Evolutionary conservation across 2,329 filamentous ascomycete genomes (phyloP), one percentile per base, ranked within the genome.

Genomic region (Domatiomyces globalis): DNA sequence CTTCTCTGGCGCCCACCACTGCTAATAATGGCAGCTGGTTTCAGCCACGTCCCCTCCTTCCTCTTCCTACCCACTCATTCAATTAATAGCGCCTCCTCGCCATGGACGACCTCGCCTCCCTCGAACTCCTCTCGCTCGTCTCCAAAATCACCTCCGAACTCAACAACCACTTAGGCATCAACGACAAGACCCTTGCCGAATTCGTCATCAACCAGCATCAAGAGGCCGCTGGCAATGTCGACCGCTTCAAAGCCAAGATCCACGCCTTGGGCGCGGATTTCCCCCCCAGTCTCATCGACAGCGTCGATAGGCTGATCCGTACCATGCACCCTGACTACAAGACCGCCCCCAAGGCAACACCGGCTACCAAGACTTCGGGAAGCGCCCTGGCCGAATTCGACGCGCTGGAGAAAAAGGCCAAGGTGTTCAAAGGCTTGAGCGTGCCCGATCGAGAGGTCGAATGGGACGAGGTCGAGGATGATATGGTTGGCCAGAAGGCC

Each of bases 141-240:
- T 92, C 87, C 48, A 95, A 90, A 68, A 87, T 98, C 61, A 88
- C 88, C 12, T 90, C 85, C 17, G 92, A 98, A 69, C 76, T 98
- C 49, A 84, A 94, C 62, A 98, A 98, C 64, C 87, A 98, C 69
- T 71, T 96, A 54, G 87, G 89, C 51, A 81, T 95, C 61, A 85
- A 79, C 65, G 89, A 98, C 70, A 95, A 94, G 69, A 95, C 87
- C 4, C 80, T 98, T 22, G 89, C 92, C 60, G 92, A 98, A 69
- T 98, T 95, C 65, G 81, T 98, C 62, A 95, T 98, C 64, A 85
- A 85, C 55, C 85, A 95, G 65, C 87, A 94, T 62, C 33, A 39
- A 15, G 45, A 47, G 17, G 70, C 84, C 65, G 79, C 89, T 76
- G 85, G 81, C 71, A 76, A 74, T 49, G 68, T 76, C 49, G 81